Evolutionary conservation across 2,329 filamentous ascomycete species (phyloP).

Genomic region (Westerdykella sp.): DNA sequence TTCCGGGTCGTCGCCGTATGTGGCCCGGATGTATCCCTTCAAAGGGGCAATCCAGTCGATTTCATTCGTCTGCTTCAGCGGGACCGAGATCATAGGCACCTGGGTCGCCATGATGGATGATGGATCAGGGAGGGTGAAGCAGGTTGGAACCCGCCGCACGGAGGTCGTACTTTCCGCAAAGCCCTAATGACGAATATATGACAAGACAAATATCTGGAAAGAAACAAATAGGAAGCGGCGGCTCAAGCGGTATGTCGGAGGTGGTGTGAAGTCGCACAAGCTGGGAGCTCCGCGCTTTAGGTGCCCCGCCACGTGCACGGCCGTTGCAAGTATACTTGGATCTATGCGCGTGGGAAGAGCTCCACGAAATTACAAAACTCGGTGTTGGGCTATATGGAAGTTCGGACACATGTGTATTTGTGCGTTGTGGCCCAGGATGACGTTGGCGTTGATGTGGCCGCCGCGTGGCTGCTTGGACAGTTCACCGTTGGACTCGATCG

Average conservation of each 20-base stretch:
- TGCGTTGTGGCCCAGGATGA: constrained; percentile 2
- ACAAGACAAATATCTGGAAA: background rate
- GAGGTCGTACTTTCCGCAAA: background rate
- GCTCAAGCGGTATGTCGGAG: constrained; percentile 3
- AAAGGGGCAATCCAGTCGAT: constrained; percentile 95
- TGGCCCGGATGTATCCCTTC: constrained; percentile 87
- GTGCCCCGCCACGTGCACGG: background rate
- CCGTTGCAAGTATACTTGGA: background rate
- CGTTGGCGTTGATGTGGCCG: constrained; percentile 6
- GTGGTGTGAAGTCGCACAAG: background rate
- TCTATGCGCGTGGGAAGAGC: background rate
- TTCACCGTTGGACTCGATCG: background rate
- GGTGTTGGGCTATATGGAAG: background rate
- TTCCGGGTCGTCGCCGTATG: constrained; percentile 94
- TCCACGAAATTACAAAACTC: too few species aligned
- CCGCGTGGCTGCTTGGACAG: constrained; percentile 8
- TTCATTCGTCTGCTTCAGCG: constrained; percentile 89
- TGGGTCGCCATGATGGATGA: constrained; percentile 38
- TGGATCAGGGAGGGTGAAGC: constrained; percentile 4
- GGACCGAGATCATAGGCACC: constrained; percentile 90
- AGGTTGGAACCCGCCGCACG: background rate
- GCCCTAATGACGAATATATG: background rate
- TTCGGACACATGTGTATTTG: background rate
- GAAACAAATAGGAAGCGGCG: constrained; percentile 6
- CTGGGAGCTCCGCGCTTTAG: background rate